Conservation (phyloP, 306 rosid species). For the Cotoneaster glaucophyllus region DNA sequence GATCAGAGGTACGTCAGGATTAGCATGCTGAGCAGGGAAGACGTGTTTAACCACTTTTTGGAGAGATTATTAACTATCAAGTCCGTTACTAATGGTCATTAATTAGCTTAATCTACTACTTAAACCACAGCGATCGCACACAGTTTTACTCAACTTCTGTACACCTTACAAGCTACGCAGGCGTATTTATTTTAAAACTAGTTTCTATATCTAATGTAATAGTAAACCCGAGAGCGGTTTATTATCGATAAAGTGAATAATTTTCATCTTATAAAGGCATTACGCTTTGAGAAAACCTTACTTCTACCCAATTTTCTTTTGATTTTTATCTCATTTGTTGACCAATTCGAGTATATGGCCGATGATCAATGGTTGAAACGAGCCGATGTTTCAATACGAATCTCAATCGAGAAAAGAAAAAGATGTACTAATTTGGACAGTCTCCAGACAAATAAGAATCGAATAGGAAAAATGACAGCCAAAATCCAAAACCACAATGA, state of each 20-base stretch:
- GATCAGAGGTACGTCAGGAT: constrained; percentile 38
- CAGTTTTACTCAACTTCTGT: background rate
- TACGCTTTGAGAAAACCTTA: too few species aligned
- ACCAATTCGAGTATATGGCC: background rate
- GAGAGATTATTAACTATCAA: constrained; percentile 32
- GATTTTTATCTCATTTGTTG: too few species aligned
- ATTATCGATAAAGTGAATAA: too few species aligned
- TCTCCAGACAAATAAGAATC: background rate
- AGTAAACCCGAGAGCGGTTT: too few species aligned
- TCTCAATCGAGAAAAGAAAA: background rate
- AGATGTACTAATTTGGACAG: background rate
- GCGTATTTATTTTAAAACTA: too few species aligned
- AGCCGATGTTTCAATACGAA: background rate
- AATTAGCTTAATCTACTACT: background rate
- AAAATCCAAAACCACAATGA: constrained; percentile 13
- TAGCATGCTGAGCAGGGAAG: constrained; percentile 47
- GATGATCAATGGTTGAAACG: too few species aligned
- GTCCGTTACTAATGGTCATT: constrained; percentile 4
- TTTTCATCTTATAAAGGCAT: too few species aligned
- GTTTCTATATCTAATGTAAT: too few species aligned
- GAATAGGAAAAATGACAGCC: constrained; percentile 6
- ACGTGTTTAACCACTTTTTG: constrained; percentile 37
- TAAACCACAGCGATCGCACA: background rate
- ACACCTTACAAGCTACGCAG: too few species aligned
- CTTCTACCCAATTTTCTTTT: too few species aligned